Evolutionary conservation across 208 protist genomes (phyloP).

Genomic region (Acanthamoeba healyi): DNA sequence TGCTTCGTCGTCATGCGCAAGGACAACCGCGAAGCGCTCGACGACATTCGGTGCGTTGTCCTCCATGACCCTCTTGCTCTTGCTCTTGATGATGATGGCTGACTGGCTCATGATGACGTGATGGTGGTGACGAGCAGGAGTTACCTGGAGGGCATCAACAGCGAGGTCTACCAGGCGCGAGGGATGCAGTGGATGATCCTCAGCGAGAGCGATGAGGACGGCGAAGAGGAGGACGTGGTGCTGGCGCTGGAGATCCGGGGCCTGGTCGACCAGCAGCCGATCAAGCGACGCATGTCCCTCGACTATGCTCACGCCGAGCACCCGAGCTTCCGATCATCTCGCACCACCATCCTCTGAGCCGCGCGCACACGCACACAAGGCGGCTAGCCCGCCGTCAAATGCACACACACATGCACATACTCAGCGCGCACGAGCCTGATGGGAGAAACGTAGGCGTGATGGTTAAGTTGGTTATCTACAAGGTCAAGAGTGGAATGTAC

Average conservation of each 20-base stretch:
- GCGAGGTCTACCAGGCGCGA: neutral
- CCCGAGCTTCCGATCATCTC: neutral
- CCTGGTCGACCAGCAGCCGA: conserved; percentile 27
- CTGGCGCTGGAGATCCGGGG: conserved; percentile 39
- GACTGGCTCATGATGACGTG: neutral
- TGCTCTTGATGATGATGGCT: too few species aligned
- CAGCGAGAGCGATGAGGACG: conserved; percentile 20
- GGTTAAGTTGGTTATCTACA: conserved; percentile 4
- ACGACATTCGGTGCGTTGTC: neutral
- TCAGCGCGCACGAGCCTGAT: neutral
- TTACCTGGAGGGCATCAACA: neutral
- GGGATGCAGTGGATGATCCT: conserved; percentile 10
- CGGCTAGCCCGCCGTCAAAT: neutral
- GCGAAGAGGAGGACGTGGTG: conserved; percentile 30
- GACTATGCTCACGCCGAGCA: neutral
- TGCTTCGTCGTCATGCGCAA: conserved; percentile 13
- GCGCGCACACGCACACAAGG: too few species aligned
- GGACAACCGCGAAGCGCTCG: conserved; percentile 4
- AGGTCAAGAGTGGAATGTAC: too few species aligned
- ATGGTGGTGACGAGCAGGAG: neutral
- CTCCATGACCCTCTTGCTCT: too few species aligned
- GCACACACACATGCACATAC: neutral
- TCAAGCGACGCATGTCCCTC: conserved; percentile 36
- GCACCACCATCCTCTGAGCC: neutral
- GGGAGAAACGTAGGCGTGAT: too few species aligned